Base-by-base conservation (phyloP, 2,329 filamentous ascomycete species). In the Colletotrichum sp. region DNA sequence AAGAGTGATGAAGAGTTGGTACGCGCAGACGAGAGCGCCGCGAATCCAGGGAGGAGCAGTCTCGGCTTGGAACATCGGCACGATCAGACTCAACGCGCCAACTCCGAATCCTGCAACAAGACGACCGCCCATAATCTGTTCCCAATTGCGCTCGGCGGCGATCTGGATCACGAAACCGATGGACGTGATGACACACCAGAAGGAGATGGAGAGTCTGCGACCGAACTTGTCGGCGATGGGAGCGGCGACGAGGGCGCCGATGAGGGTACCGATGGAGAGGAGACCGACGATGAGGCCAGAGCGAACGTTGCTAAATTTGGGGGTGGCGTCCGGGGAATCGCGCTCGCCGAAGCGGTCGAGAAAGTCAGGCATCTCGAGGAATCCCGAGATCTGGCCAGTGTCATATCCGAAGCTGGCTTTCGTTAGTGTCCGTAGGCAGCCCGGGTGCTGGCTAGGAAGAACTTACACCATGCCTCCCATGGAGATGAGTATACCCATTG, bases 51-150 rank as follows among this genome's bases (percentile, higher is more conserved):
- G 88, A 0, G 93, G 93, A 0, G 91, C 91, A 8, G 90, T 93
- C 83, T 95, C 93, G n/a, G 90, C 90, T 79, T 94, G 92, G 81
- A 94, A 95, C 91, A 95, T 93, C n/a, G 92, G 92, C 0, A 93
- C 92, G 15, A 92, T 83, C 7, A 94, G 89, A 12, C 90, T 92
- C 3, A 94, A 83, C 0, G 89, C 91, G 70, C 93, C 93, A 56
- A 95, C 92, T 16, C 93, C 93, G 2, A 94, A 85, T 67, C 93
- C 93, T 16, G 92, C 90, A 18, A 94, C 87, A 79, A 91, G 90
- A 70, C 93, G 87, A 16, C 93, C 93, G 61, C 93, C 85, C 78
- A 92, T 92, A 74, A 94, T 86, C 79, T 94, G 93, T 62, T 90
- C 90, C 93, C 93, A 94, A 10, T 84, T 84, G 3, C 78, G 79